Conservation (phyloP, 257 asterid species). For the Sherardia arvensis region DNA sequence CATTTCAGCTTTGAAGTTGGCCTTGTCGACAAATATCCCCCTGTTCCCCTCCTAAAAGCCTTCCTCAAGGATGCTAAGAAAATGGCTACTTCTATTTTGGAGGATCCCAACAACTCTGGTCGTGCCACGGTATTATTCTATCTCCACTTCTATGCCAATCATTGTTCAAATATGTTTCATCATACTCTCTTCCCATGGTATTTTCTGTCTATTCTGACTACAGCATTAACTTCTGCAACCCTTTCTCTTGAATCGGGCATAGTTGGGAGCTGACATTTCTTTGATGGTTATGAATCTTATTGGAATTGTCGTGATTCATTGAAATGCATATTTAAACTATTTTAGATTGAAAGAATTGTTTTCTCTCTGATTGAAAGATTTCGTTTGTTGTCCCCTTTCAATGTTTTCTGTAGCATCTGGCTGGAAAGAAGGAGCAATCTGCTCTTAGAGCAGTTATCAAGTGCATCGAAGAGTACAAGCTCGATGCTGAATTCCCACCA, state of each 20-base stretch:
- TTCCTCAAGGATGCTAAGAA: constrained; percentile 89
- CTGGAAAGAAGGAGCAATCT: constrained; percentile 95
- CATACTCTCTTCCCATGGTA: not conserved
- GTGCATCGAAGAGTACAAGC: constrained; percentile 97
- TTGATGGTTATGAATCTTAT: not conserved
- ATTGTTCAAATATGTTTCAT: not conserved
- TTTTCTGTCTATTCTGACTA: not conserved
- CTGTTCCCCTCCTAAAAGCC: constrained; percentile 91
- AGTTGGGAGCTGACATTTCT: not conserved
- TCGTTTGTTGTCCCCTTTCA: not conserved
- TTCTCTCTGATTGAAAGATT: not conserved
- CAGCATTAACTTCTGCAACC: not conserved
- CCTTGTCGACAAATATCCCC: constrained; percentile 69
- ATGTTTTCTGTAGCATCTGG: constrained; percentile 56
- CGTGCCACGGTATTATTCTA: constrained; percentile 68
- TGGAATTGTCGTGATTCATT: no score
- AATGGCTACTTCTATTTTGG: constrained; percentile 61
- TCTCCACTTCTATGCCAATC: constrained; percentile 1
- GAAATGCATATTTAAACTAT: no score
- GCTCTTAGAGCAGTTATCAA: constrained; percentile 86
- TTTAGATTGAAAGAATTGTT: no score
- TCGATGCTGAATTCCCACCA: constrained; percentile 75
- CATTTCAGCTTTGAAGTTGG: constrained; percentile 96
- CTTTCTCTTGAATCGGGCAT: not conserved
- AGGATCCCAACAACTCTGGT: constrained; percentile 79